Conservation (phyloP, 306 rosid genomes). For the Inga leiocalycina region DNA sequence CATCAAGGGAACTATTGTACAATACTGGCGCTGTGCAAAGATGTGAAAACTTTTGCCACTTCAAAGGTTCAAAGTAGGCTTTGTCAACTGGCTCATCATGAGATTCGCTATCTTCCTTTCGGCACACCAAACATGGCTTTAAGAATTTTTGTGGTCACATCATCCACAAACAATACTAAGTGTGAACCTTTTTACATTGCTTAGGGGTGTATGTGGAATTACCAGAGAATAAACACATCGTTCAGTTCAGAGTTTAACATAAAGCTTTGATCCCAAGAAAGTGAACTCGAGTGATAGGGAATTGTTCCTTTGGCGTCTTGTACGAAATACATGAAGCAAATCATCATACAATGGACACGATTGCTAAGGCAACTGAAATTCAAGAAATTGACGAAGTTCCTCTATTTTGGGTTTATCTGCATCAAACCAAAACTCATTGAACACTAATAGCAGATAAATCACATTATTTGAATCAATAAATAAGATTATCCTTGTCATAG, state of each 20-base stretch:
- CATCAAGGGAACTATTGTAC: slow-evolving; percentile 40
- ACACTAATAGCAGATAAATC: background rate
- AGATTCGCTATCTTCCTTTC: slow-evolving; percentile 10
- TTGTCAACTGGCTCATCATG: slow-evolving; percentile 43
- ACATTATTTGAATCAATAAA: background rate
- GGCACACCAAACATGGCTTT: background rate
- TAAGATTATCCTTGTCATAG: background rate
- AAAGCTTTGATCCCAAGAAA: slow-evolving; percentile 67
- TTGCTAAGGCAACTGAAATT: slow-evolving; percentile 62
- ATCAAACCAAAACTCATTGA: background rate
- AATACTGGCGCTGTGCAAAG: slow-evolving; percentile 63
- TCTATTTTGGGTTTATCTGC: slow-evolving; percentile 72
- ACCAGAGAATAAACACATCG: no score
- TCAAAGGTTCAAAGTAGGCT: slow-evolving; percentile 60
- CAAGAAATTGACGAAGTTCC: slow-evolving; percentile 63
- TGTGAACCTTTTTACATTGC: background rate
- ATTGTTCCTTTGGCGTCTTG: slow-evolving; percentile 42
- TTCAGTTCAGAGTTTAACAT: no score
- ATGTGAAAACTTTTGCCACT: slow-evolving; percentile 62
- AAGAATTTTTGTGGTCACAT: background rate
- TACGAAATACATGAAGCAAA: slow-evolving; percentile 44
- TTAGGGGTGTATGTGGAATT: background rate
- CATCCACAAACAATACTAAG: background rate
- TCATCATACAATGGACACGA: slow-evolving; percentile 62
- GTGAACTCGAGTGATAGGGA: slow-evolving; percentile 59